These are phyloP conservation scores for Discostella pseudostelligera DNA, from an alignment of 108 stramenopile genomes.

Conservation along the genomic window DNA sequence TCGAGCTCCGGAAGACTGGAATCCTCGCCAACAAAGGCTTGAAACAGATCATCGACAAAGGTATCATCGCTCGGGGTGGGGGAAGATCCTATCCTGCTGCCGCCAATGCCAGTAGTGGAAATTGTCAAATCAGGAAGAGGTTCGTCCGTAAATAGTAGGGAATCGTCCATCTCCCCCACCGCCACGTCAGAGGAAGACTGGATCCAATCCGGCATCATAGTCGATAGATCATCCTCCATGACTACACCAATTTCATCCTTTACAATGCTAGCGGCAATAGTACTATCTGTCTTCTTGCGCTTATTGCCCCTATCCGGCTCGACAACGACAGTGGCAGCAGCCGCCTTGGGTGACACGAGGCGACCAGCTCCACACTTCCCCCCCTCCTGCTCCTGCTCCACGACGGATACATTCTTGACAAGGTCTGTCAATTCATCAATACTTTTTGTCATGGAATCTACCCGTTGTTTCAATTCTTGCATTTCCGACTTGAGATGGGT, in stretches of 20 bases:
- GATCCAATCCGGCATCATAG: conserved; percentile 27
- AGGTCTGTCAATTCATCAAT: conserved; percentile 73
- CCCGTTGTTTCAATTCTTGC: conserved; percentile 56
- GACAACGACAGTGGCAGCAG: no score
- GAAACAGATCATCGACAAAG: conserved; percentile 48
- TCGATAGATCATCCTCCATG: conserved; percentile 8
- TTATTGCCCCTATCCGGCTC: conserved; percentile 17
- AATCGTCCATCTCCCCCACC: conserved; percentile 9
- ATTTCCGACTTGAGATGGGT: conserved; percentile 69
- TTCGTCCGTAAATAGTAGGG: conserved; percentile 9
- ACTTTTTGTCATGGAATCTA: conserved; percentile 80
- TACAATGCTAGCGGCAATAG: conserved; percentile 4
- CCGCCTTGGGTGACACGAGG: conserved; percentile 1
- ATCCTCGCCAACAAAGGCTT: conserved; percentile 39
- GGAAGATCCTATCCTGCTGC: neutral
- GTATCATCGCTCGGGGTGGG: conserved; percentile 20
- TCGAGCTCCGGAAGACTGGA: conserved; percentile 7
- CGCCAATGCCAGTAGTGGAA: neutral
- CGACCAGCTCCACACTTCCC: neutral
- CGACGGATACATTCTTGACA: conserved; percentile 66
- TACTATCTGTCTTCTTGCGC: conserved; percentile 18
- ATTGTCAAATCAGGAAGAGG: conserved; percentile 18
- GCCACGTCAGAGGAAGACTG: conserved; percentile 11
- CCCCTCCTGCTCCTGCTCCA: conserved; percentile 33
- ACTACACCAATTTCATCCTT: conserved; percentile 1